Evolutionary conservation across 108 stramenopile species (phyloP), one percentile per base, ranked within the genome.

Genomic region (Nannochloropsis salina): DNA sequence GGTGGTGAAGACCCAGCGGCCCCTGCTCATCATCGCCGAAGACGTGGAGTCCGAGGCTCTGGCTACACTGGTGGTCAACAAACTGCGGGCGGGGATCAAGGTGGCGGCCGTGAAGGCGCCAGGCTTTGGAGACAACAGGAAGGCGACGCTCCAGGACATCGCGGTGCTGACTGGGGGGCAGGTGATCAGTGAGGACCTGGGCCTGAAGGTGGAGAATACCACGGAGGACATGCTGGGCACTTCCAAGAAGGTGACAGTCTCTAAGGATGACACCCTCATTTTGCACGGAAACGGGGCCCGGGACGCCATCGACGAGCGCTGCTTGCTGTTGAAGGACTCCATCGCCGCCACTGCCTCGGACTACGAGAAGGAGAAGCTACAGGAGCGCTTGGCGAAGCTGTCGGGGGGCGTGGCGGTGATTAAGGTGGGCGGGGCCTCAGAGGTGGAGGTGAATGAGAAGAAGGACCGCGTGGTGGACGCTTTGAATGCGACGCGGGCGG

Each of bases 381-480:
- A 97, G 91, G 99, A 99, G 90, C 95, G 99, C 85, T 94, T 99
- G 83, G 99, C 99, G 86, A 98, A 99, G 92, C 91, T 99, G 42
- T 92, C 94, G 45, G 98, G 99, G 42, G 99, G 99, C 80, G 97
- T 99, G 44, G 99, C 99, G 44, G 96, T 99, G 44, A 98, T 99
- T 92, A 96, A 98, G 91, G 99, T 98, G 43, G 99, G 99, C 22
- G 99, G 99, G 21, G 95, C 96, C 12, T 94, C 94, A 44, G 99
- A 99, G 91, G 96, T 98, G 51, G 99, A 99, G 92, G 99, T 99
- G 6, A 94, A 93, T 41, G 99, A 99, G 91, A 98, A 98, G 96
- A 99, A 98, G 94, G 99, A 99, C 91, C 96, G 99, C 86, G 96
- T 98, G 84, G 94, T 98, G n/a, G 99, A 99, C 92, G 99, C 99